Percentiles rank a stretch among this genome's conserved stretches.
Conservation (phyloP, 2,329 filamentous ascomycete species). For the Hyphodiscus sp. region DNA sequence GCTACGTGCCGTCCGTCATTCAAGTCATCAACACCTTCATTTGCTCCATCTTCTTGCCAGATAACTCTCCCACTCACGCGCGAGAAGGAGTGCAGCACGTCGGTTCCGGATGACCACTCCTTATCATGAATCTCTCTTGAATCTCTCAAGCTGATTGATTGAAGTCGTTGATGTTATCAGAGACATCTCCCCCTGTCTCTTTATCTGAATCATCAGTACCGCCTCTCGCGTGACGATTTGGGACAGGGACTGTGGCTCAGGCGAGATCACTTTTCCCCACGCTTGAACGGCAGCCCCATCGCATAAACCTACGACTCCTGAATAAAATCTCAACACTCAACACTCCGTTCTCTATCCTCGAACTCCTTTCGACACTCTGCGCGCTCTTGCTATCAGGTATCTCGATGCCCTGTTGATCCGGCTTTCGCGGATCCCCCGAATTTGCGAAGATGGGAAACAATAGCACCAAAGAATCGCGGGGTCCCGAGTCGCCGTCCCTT, state of each 20-base stretch:
- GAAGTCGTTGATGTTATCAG: background rate
- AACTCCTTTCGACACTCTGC: background rate
- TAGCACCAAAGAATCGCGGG: conserved; percentile 25
- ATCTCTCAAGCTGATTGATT: conserved; percentile 13
- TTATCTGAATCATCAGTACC: conserved; percentile 15
- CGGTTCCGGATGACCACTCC: conserved; percentile 17
- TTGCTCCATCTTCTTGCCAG: background rate
- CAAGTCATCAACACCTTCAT: background rate
- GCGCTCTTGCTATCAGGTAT: background rate
- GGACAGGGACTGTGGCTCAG: conserved; percentile 3
- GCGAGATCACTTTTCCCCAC: conserved; percentile 17
- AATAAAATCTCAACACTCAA: background rate
- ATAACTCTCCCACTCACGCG: background rate
- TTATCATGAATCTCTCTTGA: conserved; percentile 16
- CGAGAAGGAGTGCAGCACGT: conserved; percentile 1
- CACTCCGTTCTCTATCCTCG: background rate
- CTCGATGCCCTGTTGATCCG: conserved; percentile 25
- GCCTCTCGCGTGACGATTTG: conserved; percentile 16
- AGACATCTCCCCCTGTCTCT: conserved; percentile 2
- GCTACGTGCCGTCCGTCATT: background rate
- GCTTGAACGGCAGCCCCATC: conserved; percentile 17
- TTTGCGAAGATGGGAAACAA: conserved; percentile 29
- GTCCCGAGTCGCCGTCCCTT: conserved; percentile 20
- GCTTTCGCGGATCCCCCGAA: conserved; percentile 18
- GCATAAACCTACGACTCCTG: conserved; percentile 21